Evolutionary conservation across 2,329 filamentous ascomycete species (phyloP), one percentile per base, ranked within the genome.

Genomic region (Cucurbitaria berberidis): DNA sequence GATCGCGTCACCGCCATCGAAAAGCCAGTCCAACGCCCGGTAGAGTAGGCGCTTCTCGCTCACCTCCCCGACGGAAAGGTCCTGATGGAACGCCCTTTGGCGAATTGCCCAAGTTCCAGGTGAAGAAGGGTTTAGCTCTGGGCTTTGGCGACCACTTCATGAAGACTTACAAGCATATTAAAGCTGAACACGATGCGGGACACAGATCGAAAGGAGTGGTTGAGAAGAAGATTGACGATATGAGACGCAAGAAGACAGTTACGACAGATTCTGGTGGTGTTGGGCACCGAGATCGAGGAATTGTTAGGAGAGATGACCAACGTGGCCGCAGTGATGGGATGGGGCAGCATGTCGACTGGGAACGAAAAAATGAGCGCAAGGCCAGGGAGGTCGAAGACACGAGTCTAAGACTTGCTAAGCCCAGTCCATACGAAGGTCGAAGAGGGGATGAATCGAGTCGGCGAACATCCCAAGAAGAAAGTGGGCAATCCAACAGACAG

Each of bases 151-250:
- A 58, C 9, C 63, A 70, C 29, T 32, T 62, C 1, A 55, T 53
- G 47, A 59, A 62, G 1, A 64, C 61, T 2, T 63, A 64, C n/a
- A 51, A 51, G 16, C 66, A 70, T 29, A 59, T 67, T 21, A 60
- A 62, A 24, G 60, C 59, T 3, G 62, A 64, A 34, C 62, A 63
- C 22, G 60, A 65, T 3, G 48, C 51, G 10, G 57, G 63, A 15
- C 36, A 51, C 27, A 51, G 65, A 3, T 34, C 26, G 2, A 65
- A 48, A 22, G 57, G 61, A 0, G 38, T 48, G 15, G 32, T 60
- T 8, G 61, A 68, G 46, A 61, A 63, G 22, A 45, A 32, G 5
- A 15, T 62, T 2, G 52, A 60, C 29, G 55, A 22, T 8, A 47
- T 40, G 27, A 49, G 48, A 46, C 43, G 51, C 9, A 60, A 48